phyloP scores from a whole-genome alignment of 495 filamentous ascomycete genomes.

The Penicillium mononematosum region DNA sequence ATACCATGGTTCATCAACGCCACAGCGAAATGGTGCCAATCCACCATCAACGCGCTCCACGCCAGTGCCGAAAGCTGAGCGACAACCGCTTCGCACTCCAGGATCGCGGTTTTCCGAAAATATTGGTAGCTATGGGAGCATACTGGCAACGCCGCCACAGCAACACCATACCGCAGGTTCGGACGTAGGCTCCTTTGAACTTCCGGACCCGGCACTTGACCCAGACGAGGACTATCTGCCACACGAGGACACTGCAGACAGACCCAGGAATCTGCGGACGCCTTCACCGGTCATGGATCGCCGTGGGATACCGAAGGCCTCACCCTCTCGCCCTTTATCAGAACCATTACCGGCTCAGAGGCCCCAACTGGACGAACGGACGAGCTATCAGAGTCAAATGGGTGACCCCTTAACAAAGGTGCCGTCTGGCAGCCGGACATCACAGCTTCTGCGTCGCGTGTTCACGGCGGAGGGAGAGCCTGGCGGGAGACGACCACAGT shows the following conservation, averaged over 20 bases:
- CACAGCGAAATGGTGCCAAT: slow-evolving; percentile 13
- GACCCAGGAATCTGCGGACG: slow-evolving; percentile 14
- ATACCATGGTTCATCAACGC: slow-evolving; percentile 12
- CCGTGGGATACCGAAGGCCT: slow-evolving; percentile 14
- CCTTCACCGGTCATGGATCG: slow-evolving; percentile 34
- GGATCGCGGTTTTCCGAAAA: slow-evolving; percentile 41
- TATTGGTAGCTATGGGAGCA: slow-evolving; percentile 69
- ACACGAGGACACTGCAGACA: slow-evolving; percentile 22
- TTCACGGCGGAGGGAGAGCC: slow-evolving; percentile 34
- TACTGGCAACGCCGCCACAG: slow-evolving; percentile 61
- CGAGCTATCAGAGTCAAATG: slow-evolving; percentile 12
- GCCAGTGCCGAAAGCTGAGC: slow-evolving; percentile 30
- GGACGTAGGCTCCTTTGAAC: slow-evolving; percentile 54
- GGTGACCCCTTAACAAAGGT: slow-evolving; percentile 20
- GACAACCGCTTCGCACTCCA: slow-evolving; percentile 40
- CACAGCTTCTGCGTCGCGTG: slow-evolving; percentile 39
- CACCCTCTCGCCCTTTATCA: slow-evolving; percentile 10
- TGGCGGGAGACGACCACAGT: slow-evolving; percentile 33
- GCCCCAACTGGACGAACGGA: slow-evolving; percentile 14
- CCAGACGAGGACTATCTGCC: slow-evolving; percentile 35
- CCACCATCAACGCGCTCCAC: slow-evolving; percentile 26
- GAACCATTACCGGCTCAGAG: slow-evolving; percentile 13
- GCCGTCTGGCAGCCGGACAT: slow-evolving; percentile 23
- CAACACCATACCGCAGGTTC: slow-evolving; percentile 26
- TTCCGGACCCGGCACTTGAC: slow-evolving; percentile 74